A percentile compares a stretch with the other conserved stretches of the same genome.
phyloP scores from a whole-genome alignment of 2,329 filamentous ascomycete genomes.

The Calonectria henricotiae region DNA sequence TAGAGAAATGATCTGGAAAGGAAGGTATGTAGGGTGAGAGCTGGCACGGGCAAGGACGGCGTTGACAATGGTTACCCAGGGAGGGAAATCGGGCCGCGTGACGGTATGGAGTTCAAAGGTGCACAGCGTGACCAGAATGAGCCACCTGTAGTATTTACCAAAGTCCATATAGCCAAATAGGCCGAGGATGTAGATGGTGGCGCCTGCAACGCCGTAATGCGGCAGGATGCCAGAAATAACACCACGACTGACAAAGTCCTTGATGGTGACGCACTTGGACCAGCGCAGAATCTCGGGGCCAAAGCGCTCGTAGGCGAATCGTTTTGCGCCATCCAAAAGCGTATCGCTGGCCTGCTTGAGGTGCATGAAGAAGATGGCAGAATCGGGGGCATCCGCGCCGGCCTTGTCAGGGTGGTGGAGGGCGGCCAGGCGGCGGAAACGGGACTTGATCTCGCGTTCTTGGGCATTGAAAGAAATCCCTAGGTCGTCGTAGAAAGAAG shows the following conservation, averaged over 20 bases:
- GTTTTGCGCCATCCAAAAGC: conserved; percentile 80
- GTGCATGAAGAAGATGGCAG: conserved; percentile 78
- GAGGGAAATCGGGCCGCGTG: conserved; percentile 70
- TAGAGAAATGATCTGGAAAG: conserved; percentile 87
- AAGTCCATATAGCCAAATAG: conserved; percentile 79
- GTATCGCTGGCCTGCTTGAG: conserved; percentile 89
- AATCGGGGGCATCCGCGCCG: conserved; percentile 55
- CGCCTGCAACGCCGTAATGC: conserved; percentile 74
- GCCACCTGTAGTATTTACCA: conserved; percentile 78
- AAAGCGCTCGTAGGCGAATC: conserved; percentile 93
- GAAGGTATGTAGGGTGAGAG: conserved; percentile 77
- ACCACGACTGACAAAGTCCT: conserved; percentile 81
- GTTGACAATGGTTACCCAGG: conserved; percentile 65
- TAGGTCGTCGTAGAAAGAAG: conserved; percentile 86
- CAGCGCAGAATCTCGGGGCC: conserved; percentile 81
- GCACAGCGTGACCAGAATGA: conserved; percentile 69
- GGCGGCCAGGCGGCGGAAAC: conserved; percentile 84
- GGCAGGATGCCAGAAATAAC: conserved; percentile 71
- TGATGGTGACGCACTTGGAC: conserved; percentile 77
- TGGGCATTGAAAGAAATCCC: conserved; percentile 78
- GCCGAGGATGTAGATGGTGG: conserved; percentile 74
- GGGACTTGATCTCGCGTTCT: conserved; percentile 85
- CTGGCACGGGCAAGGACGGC: conserved; percentile 60
- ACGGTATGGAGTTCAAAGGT: conserved; percentile 73
- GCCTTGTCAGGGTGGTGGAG: conserved; percentile 90